Base-by-base conservation (phyloP, 129 eudicot genomes). In the Saussurea involucrata region DNA sequence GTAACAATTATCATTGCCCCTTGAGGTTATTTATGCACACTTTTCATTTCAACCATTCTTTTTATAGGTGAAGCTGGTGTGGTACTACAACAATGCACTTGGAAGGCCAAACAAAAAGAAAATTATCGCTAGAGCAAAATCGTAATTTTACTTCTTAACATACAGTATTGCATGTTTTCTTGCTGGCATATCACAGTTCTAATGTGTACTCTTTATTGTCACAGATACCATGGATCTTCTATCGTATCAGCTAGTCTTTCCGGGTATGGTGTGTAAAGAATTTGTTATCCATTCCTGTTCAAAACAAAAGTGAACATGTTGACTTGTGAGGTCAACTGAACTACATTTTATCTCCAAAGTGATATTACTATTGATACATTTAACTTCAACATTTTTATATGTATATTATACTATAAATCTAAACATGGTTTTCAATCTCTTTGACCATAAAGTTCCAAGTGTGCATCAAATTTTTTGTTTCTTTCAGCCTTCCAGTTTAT, bases 81-180 rank as follows among this genome's bases (percentile, higher is more conserved):
- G 98, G 98, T 95, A 95, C 79, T 95, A 95, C 77, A 91, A 95
- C 85, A 95, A 95, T 73, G 97, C 97, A 36, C 94, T 89, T 73
- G 97, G 98, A 73, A 89, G 96, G 87, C 98, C 97, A 33, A 76
- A 89, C 72, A 95, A 95, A 85, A 95, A 95, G 83, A 95, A 95
- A 80, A 86, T 95, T 36, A 95, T 95, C 55, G 97, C 98, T 18
- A 87, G 98, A 53, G 5, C 76, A 70, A 95, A 91, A 89, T 86
- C 98, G 98, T 95, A 89, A 84, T 68, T 66, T 44, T 2, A 55
- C 66, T 63, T 22, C 77, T 73, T 73, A 36, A 60, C 28, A 24
- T 13, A 29, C 36, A 15, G 68, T 74, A 28, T n/a, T 18, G 29
- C 40, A 15, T 55, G 12, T 22, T 66, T 66, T 28, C 2, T 37